Evolutionary conservation across 495 filamentous ascomycete species (phyloP).

Genomic region (Penicillium longicatenatum): DNA sequence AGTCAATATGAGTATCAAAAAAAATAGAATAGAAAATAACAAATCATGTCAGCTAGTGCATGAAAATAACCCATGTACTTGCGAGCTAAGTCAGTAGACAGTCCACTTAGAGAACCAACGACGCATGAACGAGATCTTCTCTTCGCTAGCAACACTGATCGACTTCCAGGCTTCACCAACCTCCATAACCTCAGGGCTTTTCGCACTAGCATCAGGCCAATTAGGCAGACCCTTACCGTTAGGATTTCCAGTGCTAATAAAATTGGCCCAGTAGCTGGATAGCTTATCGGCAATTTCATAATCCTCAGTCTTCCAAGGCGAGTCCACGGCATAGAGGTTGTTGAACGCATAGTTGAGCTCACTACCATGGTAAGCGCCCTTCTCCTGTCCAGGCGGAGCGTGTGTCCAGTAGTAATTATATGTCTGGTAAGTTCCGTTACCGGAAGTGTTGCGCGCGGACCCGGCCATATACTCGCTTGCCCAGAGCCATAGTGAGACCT

Average conservation of each 20-base stretch:
- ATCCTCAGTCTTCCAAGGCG: neutral
- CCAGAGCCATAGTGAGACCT: neutral
- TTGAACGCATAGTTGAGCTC: slow-evolving; percentile 2
- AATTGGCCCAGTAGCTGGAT: neutral
- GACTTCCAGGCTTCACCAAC: slow-evolving; percentile 1
- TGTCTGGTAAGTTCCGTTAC: neutral
- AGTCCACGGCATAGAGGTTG: slow-evolving; percentile 1
- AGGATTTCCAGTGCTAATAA: neutral
- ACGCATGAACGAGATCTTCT: neutral
- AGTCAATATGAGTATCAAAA: too few species aligned
- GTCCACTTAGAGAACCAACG: neutral
- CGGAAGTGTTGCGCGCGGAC: neutral
- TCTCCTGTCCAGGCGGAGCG: neutral
- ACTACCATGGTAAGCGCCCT: slow-evolving; percentile 3
- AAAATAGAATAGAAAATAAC: neutral
- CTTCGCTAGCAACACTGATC: neutral
- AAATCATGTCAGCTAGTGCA: too few species aligned
- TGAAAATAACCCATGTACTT: neutral
- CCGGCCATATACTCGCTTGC: slow-evolving; percentile 2
- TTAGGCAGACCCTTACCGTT: neutral
- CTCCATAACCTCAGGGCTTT: neutral
- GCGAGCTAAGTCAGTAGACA: neutral
- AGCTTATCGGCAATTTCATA: slow-evolving; percentile 4
- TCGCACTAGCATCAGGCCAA: neutral
- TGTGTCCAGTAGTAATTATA: slow-evolving; percentile 3